Percentiles rank a stretch among this genome's conserved stretches.
These are phyloP conservation scores for Calamus simplicifolius DNA, from an alignment of 176 grass and related monocot genomes.

Conservation along the genomic window DNA sequence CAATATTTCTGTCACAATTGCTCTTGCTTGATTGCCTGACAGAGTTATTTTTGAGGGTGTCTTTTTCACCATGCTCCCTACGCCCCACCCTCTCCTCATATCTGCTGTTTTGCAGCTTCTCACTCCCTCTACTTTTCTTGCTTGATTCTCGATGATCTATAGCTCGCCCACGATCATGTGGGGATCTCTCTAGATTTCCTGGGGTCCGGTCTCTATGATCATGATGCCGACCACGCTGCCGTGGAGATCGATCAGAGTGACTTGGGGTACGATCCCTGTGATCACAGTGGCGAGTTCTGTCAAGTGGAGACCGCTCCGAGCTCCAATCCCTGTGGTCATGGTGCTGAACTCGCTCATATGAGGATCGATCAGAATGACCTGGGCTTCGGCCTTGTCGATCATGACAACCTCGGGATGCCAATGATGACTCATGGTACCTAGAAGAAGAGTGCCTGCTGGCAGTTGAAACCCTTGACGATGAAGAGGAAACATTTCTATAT, in stretches of 20 bases:
- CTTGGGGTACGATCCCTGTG: slow-evolving; percentile 55
- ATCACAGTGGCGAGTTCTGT: slow-evolving; percentile 34
- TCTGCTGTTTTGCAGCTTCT: slow-evolving; percentile 43
- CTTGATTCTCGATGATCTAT: slow-evolving; percentile 36
- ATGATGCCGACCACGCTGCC: slow-evolving; percentile 44
- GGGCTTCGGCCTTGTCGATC: slow-evolving; percentile 23
- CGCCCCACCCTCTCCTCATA: slow-evolving; percentile 33
- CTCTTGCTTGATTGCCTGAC: slow-evolving; percentile 63
- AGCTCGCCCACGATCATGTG: slow-evolving; percentile 35
- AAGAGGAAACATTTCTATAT: slow-evolving; percentile 18
- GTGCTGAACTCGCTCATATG: background rate
- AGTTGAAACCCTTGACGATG: slow-evolving; percentile 27
- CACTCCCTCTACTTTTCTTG: slow-evolving; percentile 42
- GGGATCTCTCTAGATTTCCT: slow-evolving; percentile 37
- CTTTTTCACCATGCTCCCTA: slow-evolving; percentile 12
- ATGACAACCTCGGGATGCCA: slow-evolving; percentile 29
- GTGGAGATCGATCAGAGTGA: slow-evolving; percentile 53
- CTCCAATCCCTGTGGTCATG: slow-evolving; percentile 21
- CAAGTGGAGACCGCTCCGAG: slow-evolving; percentile 35
- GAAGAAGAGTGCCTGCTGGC: slow-evolving; percentile 33
- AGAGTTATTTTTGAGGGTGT: slow-evolving; percentile 44
- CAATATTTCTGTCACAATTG: slow-evolving; percentile 40
- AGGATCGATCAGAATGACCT: background rate
- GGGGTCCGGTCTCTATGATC: slow-evolving; percentile 61
- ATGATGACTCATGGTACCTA: slow-evolving; percentile 38